Evolutionary conservation across 73 alveolate genomes (phyloP), one percentile per base, ranked within the genome.

Genomic region (Halteria grandinella): DNA sequence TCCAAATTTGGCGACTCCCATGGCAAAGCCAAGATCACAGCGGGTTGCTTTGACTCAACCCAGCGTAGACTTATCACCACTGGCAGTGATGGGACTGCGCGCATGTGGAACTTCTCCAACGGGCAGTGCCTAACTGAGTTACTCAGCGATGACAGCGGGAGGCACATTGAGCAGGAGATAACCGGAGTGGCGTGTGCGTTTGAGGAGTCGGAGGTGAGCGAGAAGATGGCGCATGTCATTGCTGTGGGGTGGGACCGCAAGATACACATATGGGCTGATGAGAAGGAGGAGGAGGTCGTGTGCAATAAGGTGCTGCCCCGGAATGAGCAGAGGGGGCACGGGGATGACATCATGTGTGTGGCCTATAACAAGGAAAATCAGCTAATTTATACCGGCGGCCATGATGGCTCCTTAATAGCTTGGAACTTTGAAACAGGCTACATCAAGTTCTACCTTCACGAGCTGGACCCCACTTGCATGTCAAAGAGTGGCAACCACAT

Each of bases 191-290:
- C 59, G 36, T 70, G 83, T 71, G 55, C 27, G 40, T 50, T 44
- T 71, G 71, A 76, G 17, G 44, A 53, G n/a, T 73, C 44, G 12
- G 51, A n/a, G 3, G 81, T 39, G 14, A 55, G 44, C 24, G 41
- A 77, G 34, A 59, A 77, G 29, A 53, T 75, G 82, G 72, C 83
- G 0, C 80, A 82, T 57, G 44, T 88, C 29, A 66, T 88, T 1
- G 51, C 93, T 0, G 95, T 75, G 18, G 95, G 95, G 7, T 88
- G 95, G 95, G 91, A 88, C 48, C 83, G 69, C 52, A 34, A 75
- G 21, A 69, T 88, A 12, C 85, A 88, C 40, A 54, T 88, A 0
- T 88, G 91, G 89, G 88, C 92, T 44, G 95, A 88, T 52, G 83
- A 73, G 50, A 88, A 82, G 39, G 95, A 88, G 43, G 86, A 73